Conservation (phyloP, 225 moss, liverwort and hornwort species). For the Physcomitrellopsis africana region DNA sequence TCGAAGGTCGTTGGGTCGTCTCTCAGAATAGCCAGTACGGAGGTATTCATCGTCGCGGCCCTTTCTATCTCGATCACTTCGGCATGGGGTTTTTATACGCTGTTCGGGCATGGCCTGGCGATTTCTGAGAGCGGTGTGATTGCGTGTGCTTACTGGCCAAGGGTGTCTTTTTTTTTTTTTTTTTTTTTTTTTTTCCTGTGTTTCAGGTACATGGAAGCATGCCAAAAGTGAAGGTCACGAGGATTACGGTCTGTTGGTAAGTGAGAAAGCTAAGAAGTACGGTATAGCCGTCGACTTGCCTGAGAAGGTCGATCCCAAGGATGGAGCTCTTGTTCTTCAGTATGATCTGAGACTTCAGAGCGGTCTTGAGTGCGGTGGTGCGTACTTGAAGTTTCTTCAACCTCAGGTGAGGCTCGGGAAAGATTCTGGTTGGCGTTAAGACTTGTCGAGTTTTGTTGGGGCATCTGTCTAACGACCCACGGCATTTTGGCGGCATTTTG, state of each 20-base stretch:
- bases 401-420: slow-evolving; percentile 50
- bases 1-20: slow-evolving; percentile 86
- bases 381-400: slow-evolving; percentile 86
- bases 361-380: slow-evolving; percentile 94
- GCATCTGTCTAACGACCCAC: background rate
- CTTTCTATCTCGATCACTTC: background rate
- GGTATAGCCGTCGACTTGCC: slow-evolving; percentile 94
- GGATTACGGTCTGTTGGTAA: slow-evolving; percentile 86
- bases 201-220: slow-evolving; percentile 85
- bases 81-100: too few species aligned
- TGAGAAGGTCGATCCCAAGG: slow-evolving; percentile 75
- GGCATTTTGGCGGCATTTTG: background rate
- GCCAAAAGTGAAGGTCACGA: slow-evolving; percentile 87
- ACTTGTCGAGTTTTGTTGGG: background rate
- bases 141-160: background rate
- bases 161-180: background rate
- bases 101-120: too few species aligned
- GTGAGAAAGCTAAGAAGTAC: slow-evolving; percentile 93
- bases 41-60: slow-evolving; percentile 40
- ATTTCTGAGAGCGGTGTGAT: background rate
- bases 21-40: slow-evolving; percentile 88
- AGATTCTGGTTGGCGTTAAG: background rate
- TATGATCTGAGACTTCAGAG: slow-evolving; percentile 88
- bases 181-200: background rate
- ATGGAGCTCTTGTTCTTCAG: slow-evolving; percentile 80